phyloP scores from a whole-genome alignment of 2,329 filamentous ascomycete genomes.

The Tolypocladium pustulatum region DNA sequence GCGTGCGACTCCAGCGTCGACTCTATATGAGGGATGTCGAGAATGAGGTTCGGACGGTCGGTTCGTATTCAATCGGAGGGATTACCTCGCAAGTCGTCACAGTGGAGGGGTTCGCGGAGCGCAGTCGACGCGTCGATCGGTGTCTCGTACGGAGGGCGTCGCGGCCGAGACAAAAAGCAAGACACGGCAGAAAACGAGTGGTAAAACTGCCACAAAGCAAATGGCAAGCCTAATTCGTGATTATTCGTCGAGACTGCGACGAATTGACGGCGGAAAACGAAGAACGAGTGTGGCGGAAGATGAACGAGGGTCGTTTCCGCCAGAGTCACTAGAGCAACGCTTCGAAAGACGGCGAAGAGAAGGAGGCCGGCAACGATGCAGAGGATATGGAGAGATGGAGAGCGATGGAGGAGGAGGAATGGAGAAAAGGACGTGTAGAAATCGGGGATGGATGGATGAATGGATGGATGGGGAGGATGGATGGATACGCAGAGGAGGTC shows the following conservation, averaged over 20 bases:
- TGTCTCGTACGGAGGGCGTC: background rate
- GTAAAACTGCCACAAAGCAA: background rate
- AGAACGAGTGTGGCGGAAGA: background rate
- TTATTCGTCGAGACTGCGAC: background rate
- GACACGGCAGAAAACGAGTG: background rate
- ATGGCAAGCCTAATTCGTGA: background rate
- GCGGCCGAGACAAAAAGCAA: background rate
- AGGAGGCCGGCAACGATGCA: conserved; percentile 1
- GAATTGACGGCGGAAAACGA: background rate
- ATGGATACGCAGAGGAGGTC: background rate
- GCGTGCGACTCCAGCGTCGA: background rate
- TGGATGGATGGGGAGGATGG: background rate
- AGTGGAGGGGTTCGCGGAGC: background rate
- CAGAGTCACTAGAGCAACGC: background rate
- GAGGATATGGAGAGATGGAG: conserved; percentile 1
- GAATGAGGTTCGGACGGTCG: background rate
- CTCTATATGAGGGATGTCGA: background rate
- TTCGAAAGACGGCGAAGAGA: background rate
- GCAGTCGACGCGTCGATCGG: background rate
- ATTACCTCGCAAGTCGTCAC: background rate
- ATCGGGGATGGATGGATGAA: background rate
- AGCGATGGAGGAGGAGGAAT: conserved; percentile 3
- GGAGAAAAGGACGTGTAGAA: conserved; percentile 1
- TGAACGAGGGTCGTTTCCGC: background rate
- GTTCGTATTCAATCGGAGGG: background rate